Conservation (phyloP, 345 rosid species). For the Physaria fendleri region DNA sequence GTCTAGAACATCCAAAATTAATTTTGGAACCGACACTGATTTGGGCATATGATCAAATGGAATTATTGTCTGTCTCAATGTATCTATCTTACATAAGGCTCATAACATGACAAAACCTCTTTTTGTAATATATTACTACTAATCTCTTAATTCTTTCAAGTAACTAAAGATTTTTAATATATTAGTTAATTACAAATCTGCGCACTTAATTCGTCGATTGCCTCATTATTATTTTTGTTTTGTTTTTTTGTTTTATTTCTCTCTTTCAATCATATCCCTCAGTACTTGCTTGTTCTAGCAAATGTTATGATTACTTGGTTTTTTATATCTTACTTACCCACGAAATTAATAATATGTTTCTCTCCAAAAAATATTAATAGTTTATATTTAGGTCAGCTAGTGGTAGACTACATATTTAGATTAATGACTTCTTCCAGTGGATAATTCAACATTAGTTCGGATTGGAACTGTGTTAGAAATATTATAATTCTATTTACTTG, state of each 20-base stretch:
- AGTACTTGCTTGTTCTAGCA: slow-evolving; percentile 31
- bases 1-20: too few species aligned
- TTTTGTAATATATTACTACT: slow-evolving; percentile 12
- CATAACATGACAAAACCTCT: slow-evolving; percentile 25
- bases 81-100: slow-evolving; percentile 26
- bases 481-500: background rate
- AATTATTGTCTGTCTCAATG: slow-evolving; percentile 29
- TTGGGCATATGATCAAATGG: slow-evolving; percentile 25
- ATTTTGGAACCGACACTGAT: too few species aligned
- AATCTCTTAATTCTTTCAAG: slow-evolving; percentile 13
- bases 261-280: slow-evolving; percentile 26
- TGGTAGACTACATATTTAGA: slow-evolving; percentile 25
- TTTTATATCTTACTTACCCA: background rate
- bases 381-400: slow-evolving; percentile 19
- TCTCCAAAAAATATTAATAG: too few species aligned
- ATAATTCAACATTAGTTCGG: slow-evolving; percentile 5
- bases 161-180: slow-evolving; percentile 14
- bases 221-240: slow-evolving; percentile 21
- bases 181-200: background rate
- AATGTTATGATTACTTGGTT: slow-evolving; percentile 13
- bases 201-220: slow-evolving; percentile 31
- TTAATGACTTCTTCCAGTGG: slow-evolving; percentile 18
- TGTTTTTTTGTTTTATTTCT: background rate
- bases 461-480: background rate
- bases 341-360: background rate